Evolutionary conservation across 2,329 filamentous ascomycete genomes (phyloP), one percentile per base, ranked within the genome.

Genomic region (Cladophialophora bantiana): DNA sequence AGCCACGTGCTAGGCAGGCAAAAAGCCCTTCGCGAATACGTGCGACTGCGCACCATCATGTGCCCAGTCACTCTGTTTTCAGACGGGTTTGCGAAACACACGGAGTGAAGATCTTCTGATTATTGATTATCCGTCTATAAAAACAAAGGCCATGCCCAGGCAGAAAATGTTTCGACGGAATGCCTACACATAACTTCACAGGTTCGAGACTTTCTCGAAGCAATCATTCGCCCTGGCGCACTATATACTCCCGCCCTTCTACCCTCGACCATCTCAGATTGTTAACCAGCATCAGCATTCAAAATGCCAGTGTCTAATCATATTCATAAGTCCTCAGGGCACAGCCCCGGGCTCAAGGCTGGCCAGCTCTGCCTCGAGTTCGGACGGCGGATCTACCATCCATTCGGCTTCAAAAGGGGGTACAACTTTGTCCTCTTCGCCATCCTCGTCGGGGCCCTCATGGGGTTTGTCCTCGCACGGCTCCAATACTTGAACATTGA

Each of bases 401-500:
- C 48, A 15, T 10, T 88, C 32, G 86, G 86, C 57, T 89, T 89
- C 77, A 74, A 77, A 2, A 85, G 84, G 71, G 80, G 79, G 40
- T 88, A 87, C 78, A 88, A 87, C 74, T 86, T 88, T 70, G 69
- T 78, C 42, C 78, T 89, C 2, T 89, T 75, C 57, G 68, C 83
- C 68, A 75, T 86, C 57, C 82, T 85, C 59, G 76, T 73, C 45
- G 83, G 83, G 2, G 77, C 77, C 0, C 73, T 86, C 5, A 65
- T 84, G 13, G 80, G 78, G 13, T 87, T 88, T 72, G 73, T 76
- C 4, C 77, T 87, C 15, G 78, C 82, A 2, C 82, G 84, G 6
- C 71, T 86, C 1, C 74, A 74, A 48, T 86, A 83, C 71, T 75
- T 88, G 62, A 75, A 84, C 74, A 80, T 85, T 72, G 76, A 80